These are phyloP conservation scores for Thielaviopsis cerberus DNA, from an alignment of 2,329 filamentous ascomycete species.

Conservation along the genomic window DNA sequence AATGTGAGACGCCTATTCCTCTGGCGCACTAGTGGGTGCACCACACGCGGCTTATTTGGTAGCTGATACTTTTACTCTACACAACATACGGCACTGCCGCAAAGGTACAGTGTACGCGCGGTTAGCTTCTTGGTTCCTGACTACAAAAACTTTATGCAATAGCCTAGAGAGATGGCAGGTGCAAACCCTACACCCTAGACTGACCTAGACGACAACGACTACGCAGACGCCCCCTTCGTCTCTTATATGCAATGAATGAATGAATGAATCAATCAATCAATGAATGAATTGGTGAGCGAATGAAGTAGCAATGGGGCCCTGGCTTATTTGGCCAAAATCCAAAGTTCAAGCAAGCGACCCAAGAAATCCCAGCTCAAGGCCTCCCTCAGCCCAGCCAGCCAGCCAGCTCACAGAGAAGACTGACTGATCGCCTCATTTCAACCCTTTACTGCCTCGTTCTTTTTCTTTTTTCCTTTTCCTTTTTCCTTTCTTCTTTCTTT, in stretches of 20 bases:
- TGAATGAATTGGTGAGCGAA: too few relatives aligned
- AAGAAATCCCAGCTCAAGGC: too few relatives aligned
- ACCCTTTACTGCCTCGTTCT: neutral
- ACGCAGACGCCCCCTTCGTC: neutral
- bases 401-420: slow-evolving; percentile 10
- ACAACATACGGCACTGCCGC: too few relatives aligned
- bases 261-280: too few relatives aligned
- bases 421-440: neutral
- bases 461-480: slow-evolving; percentile 1
- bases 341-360: too few relatives aligned
- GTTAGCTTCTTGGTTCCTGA: slow-evolving; percentile 4
- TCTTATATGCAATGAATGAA: too few relatives aligned
- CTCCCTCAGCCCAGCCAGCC: neutral
- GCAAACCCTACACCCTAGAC: neutral
- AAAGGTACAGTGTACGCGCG: neutral
- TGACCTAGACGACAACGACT: neutral
- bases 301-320: neutral
- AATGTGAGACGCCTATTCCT: neutral
- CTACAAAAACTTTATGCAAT: neutral
- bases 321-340: too few relatives aligned
- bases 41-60: neutral
- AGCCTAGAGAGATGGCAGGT: neutral
- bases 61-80: neutral
- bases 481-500: neutral
- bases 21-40: neutral